Evolutionary conservation across 2,329 filamentous ascomycete species (phyloP), one percentile per base, ranked within the genome.

Genomic region (Paecilomyces sp.): DNA sequence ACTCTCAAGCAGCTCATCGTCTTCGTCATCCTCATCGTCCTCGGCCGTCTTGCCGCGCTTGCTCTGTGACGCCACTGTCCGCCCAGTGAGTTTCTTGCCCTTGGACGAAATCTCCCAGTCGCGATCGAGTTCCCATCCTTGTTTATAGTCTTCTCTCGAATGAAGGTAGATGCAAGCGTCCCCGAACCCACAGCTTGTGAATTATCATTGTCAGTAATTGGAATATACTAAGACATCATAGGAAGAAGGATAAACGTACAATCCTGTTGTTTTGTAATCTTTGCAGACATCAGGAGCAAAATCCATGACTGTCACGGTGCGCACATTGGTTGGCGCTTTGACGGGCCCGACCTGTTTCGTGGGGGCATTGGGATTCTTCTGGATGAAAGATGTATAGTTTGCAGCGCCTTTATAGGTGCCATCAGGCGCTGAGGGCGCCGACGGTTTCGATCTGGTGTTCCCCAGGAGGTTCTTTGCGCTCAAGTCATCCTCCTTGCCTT

Each of bases 221-320:
- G 13, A 41, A 41, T 6, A 15, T 3, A 36, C 13, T 12, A 36
- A 12, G 11, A 36, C 13, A 22, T 22, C 22, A 22, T 22, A 22
- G 13, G 5, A 15, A 79, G 78, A 60, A 80, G 83, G 9, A 81
- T 84, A 66, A 85, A 88, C 70, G 22, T 22, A 22, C 22, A 86
- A 63, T 0, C 88, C 88, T 0, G 88, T 94, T 68, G 90, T 84
- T 66, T 93, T 93, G 75, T 91, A 94, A 71, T 97, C 94, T 74
- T 97, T 97, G 77, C 94, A 99, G 0, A 96, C 90, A 65, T 97
- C 93, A 0, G 93, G 91, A 0, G 90, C 88, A 71, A 91, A 97
- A 71, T 99, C 94, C 33, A 87, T 96, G 6, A 93, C 84, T 0
- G 92, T 97, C 64, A 96, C 88, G 1, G 90, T 96, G 57, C 94